Percentiles rank a stretch among this genome's conserved stretches.
These are phyloP conservation scores for Umbelopsis sp. DNA, from an alignment of 192 early-diverging fungal species.

Conservation along the genomic window DNA sequence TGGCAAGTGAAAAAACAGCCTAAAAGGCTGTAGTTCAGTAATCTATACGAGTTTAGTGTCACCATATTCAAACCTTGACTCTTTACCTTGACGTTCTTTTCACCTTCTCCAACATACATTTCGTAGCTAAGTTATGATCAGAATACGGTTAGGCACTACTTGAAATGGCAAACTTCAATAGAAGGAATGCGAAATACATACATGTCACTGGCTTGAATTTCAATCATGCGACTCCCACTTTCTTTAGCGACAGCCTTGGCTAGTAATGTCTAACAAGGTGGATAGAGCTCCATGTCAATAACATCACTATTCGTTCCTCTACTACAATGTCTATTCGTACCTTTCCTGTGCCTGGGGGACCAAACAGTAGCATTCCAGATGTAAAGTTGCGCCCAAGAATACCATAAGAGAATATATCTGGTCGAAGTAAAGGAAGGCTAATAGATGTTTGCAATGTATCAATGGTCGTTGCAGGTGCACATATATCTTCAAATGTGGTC, in stretches of 20 bases:
- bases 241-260: constrained; percentile 86
- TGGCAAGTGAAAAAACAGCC: constrained; percentile 89
- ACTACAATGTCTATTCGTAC: not conserved
- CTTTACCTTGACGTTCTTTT: constrained; percentile 82
- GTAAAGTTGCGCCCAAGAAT: constrained; percentile 68
- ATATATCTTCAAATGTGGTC: constrained; percentile 69
- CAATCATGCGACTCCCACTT: constrained; percentile 75
- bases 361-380: constrained; percentile 81
- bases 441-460: constrained; percentile 86
- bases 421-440: constrained; percentile 75
- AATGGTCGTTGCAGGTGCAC: constrained; percentile 76
- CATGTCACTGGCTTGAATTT: constrained; percentile 76
- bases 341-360: constrained; percentile 87
- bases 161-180: not conserved
- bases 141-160: not conserved
- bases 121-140: constrained; percentile 47
- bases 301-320: too few relatives aligned
- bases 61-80: not conserved
- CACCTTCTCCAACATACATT: constrained; percentile 95
- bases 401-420: constrained; percentile 74
- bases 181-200: constrained; percentile 10
- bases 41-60: not conserved
- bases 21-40: constrained; percentile 21
- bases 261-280: constrained; percentile 59
- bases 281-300: too few relatives aligned